Base-by-base conservation (phyloP, 1,284 basidiomycete species). In the Cutaneotrichosporon sp. region DNA sequence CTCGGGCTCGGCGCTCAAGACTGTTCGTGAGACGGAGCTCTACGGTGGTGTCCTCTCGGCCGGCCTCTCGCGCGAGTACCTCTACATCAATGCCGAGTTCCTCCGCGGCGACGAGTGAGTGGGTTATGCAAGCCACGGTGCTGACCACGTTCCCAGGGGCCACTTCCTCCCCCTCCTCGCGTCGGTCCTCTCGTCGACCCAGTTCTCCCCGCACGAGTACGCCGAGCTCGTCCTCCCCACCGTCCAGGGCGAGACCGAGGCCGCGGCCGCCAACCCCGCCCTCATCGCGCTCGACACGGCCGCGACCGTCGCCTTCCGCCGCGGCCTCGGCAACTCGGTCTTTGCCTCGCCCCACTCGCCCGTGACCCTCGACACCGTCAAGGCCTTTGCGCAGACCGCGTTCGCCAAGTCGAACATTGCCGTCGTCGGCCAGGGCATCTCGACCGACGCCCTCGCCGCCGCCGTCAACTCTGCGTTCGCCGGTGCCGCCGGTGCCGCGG, bases 81-180 rank as follows among this genome's bases (percentile, higher is more conserved):
- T 99, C 52, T 87, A 92, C 67, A 82, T 95, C 72, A 95, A 91
- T 51, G 93, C 95, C 66, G 94, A 98, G 78, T 99, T 98, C 82
- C 82, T 98, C 71, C 87, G 89, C 66, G 95, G 92, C 56, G 93
- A 99, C 79, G 95, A 98, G 95, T 97, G 80, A 83, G 92, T 90
- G n/a, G n/a, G n/a, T 16, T 31, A 51, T 24, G 22, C 42, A n/a
- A n/a, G n/a, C n/a, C n/a, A n/a, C n/a, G n/a, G n/a, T 25, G 16
- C 20, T 34, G 55, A 27, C 49, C 36, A n/a, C n/a, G 4, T 49
- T 16, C 10, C 5, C 77, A 95, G 93, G 79, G 80, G 84, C 55
- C 90, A 89, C 83, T 97, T 97, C 82, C 87, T 93, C 52, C 88
- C 91, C 72, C 83, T 94, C 67, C 87, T 97, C 68, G 85, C 91